These are phyloP conservation scores for Allomyces javanicus DNA, from an alignment of 192 early-diverging fungal genomes.

Conservation along the genomic window DNA sequence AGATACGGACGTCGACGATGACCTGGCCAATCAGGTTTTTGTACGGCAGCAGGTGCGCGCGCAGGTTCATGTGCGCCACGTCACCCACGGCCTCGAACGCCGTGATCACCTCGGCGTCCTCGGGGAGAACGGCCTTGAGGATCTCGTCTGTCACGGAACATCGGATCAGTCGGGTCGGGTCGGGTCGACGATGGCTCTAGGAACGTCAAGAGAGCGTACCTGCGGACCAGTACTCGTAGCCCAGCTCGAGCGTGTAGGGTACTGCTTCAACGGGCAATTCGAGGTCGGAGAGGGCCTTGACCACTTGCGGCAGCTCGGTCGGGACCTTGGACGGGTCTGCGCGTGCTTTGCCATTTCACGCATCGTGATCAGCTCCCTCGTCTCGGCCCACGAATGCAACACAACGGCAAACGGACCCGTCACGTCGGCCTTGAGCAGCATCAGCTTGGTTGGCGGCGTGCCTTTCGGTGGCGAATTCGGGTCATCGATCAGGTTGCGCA, in stretches of 20 bases:
- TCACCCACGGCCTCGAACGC: slow-evolving; percentile 76
- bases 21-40: slow-evolving; percentile 84
- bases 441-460: slow-evolving; percentile 19
- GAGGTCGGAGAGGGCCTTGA: slow-evolving; percentile 7
- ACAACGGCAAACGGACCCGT: slow-evolving; percentile 5
- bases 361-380: slow-evolving; percentile 2
- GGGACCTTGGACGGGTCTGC: slow-evolving; percentile 5
- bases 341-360: background rate
- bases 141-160: slow-evolving; percentile 41
- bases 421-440: slow-evolving; percentile 17
- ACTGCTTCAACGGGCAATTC: slow-evolving; percentile 27
- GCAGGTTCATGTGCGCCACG: slow-evolving; percentile 94
- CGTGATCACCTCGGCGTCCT: slow-evolving; percentile 58
- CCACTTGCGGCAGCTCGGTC: slow-evolving; percentile 13
- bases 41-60: slow-evolving; percentile 74
- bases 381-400: slow-evolving; percentile 9
- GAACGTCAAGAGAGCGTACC: slow-evolving; percentile 19
- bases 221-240: slow-evolving; percentile 76
- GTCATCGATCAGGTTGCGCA: slow-evolving; percentile 44
- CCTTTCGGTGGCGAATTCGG: slow-evolving; percentile 25
- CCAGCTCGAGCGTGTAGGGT: slow-evolving; percentile 33
- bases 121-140: slow-evolving; percentile 70
- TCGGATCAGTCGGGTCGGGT: background rate
- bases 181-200: background rate
- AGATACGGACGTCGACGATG: slow-evolving; percentile 57